These are phyloP conservation scores for Neurospora sp. DNA, from an alignment of 495 filamentous ascomycete species.

Conservation along the genomic window DNA sequence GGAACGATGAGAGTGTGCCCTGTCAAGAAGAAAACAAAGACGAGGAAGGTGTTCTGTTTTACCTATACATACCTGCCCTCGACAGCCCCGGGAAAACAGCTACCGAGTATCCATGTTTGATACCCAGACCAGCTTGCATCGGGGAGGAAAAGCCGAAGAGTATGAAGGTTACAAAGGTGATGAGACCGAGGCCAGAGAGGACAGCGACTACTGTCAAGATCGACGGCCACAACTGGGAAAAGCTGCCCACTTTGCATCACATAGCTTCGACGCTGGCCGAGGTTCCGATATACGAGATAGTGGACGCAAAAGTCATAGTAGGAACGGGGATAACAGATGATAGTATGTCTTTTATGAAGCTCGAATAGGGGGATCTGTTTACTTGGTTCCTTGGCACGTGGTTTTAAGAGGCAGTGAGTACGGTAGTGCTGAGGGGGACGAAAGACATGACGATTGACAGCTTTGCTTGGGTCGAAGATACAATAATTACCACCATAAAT, in stretches of 20 bases:
- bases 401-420: not conserved
- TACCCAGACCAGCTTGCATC: constrained; percentile 20
- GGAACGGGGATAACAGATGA: constrained; percentile 41
- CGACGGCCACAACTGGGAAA: constrained; percentile 34
- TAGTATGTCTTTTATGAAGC: constrained; percentile 23
- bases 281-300: constrained; percentile 43
- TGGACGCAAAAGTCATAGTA: constrained; percentile 40
- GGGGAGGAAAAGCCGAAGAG: constrained; percentile 26
- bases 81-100: constrained; percentile 33
- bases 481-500: not conserved
- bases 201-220: constrained; percentile 23
- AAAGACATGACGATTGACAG: not conserved
- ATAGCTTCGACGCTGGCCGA: constrained; percentile 38
- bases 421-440: not conserved
- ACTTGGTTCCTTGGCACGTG: not conserved
- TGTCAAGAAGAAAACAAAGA: constrained; percentile 11
- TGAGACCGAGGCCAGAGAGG: constrained; percentile 26
- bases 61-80: constrained; percentile 40
- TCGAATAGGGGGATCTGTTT: constrained; percentile 23
- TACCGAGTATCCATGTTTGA: constrained; percentile 36
- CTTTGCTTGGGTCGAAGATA: not conserved
- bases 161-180: constrained; percentile 20
- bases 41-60: constrained; percentile 32
- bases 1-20: constrained; percentile 8
- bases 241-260: constrained; percentile 46